Evolutionary conservation across 2,329 filamentous ascomycete species (phyloP).

Genomic region (Cordyceps farinosa): DNA sequence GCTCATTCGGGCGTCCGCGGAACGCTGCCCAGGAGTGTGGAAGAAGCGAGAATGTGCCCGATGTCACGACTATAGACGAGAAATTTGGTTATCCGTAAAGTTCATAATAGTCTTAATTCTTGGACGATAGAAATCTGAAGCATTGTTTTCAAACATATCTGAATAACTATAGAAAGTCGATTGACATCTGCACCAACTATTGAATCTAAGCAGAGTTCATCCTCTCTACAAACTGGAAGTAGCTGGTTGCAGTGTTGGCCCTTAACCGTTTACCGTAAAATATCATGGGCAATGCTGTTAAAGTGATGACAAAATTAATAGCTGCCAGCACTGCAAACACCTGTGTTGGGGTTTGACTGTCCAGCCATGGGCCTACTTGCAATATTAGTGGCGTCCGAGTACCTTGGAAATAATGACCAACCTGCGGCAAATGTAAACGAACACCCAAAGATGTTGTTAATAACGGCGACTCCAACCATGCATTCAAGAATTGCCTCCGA

Average conservation of each 20-base stretch:
- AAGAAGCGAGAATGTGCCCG: no score
- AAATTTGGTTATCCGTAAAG: no score
- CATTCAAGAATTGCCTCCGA: constrained; percentile 55
- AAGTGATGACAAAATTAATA: constrained; percentile 11
- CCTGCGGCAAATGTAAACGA: constrained; percentile 48
- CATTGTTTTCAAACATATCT: no score
- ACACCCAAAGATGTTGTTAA: constrained; percentile 54
- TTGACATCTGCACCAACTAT: not conserved
- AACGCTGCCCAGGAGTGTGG: not conserved
- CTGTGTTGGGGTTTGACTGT: not conserved
- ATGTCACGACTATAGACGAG: no score
- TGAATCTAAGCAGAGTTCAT: constrained; percentile 1
- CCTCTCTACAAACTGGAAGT: constrained; percentile 4
- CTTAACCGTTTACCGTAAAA: constrained; percentile 11
- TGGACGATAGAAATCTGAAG: no score
- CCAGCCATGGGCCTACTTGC: constrained; percentile 7
- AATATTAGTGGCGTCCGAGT: not conserved
- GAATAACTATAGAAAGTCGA: no score
- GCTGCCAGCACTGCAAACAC: constrained; percentile 7
- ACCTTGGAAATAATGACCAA: not conserved
- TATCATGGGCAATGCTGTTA: constrained; percentile 6
- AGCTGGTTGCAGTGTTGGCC: not conserved
- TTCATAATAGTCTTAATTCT: no score
- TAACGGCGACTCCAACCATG: constrained; percentile 55
- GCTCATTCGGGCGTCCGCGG: not conserved